phyloP scores from a whole-genome alignment of 176 grass and related monocot genomes.

The Panicum miliaceum region DNA sequence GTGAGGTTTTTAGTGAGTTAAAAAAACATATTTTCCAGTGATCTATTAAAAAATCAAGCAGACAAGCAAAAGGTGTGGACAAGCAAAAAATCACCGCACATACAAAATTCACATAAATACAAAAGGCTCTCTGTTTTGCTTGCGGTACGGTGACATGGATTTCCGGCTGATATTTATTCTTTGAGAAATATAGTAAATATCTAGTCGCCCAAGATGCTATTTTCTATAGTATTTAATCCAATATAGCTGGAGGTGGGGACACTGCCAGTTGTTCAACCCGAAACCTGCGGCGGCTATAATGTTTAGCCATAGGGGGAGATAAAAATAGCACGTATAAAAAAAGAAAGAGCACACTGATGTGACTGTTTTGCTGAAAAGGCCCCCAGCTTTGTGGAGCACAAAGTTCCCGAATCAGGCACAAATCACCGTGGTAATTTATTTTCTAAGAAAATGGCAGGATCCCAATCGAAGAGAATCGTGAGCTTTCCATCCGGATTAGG shows the following conservation, averaged over 20 bases:
- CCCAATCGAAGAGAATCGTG: not conserved
- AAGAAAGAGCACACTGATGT: not conserved
- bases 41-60: not conserved
- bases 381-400: conserved; percentile 33
- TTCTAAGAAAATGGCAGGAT: not conserved
- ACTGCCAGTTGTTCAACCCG: not conserved
- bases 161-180: not conserved
- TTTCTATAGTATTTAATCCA: conserved; percentile 27
- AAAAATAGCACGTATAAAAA: conserved; percentile 10
- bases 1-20: not conserved
- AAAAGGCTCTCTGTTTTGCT: not conserved
- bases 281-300: not conserved
- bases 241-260: not conserved
- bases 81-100: not conserved
- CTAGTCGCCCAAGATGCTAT: not conserved
- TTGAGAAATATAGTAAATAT: not conserved
- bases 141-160: not conserved
- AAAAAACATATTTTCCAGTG: not conserved
- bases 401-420: not conserved
- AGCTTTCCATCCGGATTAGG: not conserved
- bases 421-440: not conserved
- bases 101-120: not conserved
- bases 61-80: not conserved
- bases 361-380: not conserved
- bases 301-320: not conserved